Evolutionary conservation across 257 asterid genomes (phyloP).

Genomic region (Oldenlandia corymbosa): DNA sequence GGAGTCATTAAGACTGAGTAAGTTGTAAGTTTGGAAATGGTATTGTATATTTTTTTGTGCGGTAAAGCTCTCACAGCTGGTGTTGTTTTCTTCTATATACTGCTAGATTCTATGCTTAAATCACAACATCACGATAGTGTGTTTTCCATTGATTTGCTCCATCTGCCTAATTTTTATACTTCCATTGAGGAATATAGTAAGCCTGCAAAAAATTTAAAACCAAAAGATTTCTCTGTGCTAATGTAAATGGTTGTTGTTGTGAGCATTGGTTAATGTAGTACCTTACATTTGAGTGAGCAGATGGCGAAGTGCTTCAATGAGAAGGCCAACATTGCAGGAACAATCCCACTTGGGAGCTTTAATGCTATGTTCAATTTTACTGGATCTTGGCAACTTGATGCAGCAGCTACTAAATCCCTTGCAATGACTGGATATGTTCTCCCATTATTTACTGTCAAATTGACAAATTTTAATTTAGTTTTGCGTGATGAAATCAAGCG

Average conservation of each 20-base stretch:
- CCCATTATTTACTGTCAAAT: constrained; percentile 51
- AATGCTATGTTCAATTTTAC: constrained; percentile 98
- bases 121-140: neutral
- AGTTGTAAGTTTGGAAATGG: neutral
- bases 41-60: too few relatives aligned
- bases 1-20: neutral
- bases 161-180: neutral
- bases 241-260: neutral
- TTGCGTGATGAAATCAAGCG: constrained; percentile 68
- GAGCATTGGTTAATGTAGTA: constrained; percentile 7
- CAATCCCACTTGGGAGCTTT: constrained; percentile 87
- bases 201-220: too few relatives aligned
- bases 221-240: neutral
- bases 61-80: too few relatives aligned
- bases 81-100: neutral
- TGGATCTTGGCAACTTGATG: constrained; percentile 90
- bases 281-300: constrained; percentile 40
- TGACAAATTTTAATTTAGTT: constrained; percentile 44
- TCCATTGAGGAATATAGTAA: neutral
- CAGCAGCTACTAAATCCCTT: constrained; percentile 87
- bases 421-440: constrained; percentile 77
- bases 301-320: constrained; percentile 87
- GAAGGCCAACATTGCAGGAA: constrained; percentile 57
- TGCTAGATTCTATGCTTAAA: neutral
- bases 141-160: neutral